Evolutionary conservation across 345 rosid genomes (phyloP).

Genomic region (Salix udensis): DNA sequence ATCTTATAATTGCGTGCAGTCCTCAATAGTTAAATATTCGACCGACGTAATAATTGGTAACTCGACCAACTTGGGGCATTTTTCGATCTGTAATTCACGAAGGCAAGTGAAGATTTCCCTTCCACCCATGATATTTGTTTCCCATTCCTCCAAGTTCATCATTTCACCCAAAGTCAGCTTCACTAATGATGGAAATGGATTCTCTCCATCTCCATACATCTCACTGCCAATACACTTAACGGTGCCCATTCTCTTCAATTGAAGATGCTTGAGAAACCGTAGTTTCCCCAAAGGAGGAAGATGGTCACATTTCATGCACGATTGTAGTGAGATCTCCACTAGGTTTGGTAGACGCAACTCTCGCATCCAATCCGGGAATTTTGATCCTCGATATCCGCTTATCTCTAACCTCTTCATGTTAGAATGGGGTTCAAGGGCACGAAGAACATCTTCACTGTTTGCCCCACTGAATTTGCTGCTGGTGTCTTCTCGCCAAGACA

Average conservation of each 20-base stretch:
- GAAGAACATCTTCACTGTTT: background rate
- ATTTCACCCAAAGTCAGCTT: background rate
- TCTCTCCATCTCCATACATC: background rate
- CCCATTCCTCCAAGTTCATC: background rate
- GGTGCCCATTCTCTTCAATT: background rate
- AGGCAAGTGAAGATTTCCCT: background rate
- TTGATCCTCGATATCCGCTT: background rate
- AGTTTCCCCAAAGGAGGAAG: conserved; percentile 14
- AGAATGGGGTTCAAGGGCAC: background rate
- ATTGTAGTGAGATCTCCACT: background rate
- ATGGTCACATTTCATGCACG: conserved; percentile 1
- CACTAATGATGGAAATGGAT: conserved; percentile 2
- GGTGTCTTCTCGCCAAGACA: conserved; percentile 1
- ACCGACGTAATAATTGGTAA: background rate
- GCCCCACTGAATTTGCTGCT: background rate
- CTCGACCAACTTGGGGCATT: background rate
- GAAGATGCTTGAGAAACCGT: background rate
- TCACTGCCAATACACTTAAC: background rate
- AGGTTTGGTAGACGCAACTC: background rate
- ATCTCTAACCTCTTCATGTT: background rate
- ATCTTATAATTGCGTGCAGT: background rate
- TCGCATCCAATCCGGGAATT: conserved; percentile 9
- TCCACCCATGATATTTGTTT: background rate
- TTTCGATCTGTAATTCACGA: background rate
- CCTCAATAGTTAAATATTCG: background rate